These are phyloP conservation scores for Ceriops decandra DNA, from an alignment of 345 rosid genomes.

Conservation along the genomic window DNA sequence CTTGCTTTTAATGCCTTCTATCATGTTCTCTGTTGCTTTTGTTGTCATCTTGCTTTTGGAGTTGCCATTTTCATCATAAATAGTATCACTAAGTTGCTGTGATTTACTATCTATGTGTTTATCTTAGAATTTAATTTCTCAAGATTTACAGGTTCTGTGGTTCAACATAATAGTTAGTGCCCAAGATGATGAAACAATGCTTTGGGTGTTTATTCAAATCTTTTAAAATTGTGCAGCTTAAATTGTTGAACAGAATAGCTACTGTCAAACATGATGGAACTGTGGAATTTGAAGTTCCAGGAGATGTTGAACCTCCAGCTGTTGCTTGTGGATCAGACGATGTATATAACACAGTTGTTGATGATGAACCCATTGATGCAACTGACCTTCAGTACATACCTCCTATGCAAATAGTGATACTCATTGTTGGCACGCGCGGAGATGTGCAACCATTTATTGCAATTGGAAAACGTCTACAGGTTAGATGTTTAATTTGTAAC, in stretches of 20 bases:
- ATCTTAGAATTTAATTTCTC: no score
- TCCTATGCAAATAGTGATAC: constrained; percentile 60
- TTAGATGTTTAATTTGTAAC: constrained; percentile 45
- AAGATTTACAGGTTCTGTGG: no score
- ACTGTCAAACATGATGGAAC: constrained; percentile 97
- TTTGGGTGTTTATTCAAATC: constrained; percentile 16
- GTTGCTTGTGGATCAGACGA: constrained; percentile 36
- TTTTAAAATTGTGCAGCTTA: constrained; percentile 54
- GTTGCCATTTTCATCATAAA: no score
- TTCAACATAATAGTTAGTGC: neutral
- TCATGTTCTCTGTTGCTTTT: no score
- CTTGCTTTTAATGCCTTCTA: no score
- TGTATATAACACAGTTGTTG: constrained; percentile 31
- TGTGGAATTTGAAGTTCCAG: constrained; percentile 85
- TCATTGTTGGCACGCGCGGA: constrained; percentile 49
- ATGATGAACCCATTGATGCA: constrained; percentile 65
- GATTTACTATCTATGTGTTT: no score
- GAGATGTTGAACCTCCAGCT: constrained; percentile 58
- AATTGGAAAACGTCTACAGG: constrained; percentile 62
- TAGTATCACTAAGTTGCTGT: no score
- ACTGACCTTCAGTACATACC: constrained; percentile 57
- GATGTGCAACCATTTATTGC: constrained; percentile 72
- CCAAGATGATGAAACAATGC: constrained; percentile 3
- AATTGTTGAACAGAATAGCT: constrained; percentile 81
- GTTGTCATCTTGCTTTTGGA: no score